Conservation (phyloP, 768 basidiomycete species). For the Zangia roseola region DNA sequence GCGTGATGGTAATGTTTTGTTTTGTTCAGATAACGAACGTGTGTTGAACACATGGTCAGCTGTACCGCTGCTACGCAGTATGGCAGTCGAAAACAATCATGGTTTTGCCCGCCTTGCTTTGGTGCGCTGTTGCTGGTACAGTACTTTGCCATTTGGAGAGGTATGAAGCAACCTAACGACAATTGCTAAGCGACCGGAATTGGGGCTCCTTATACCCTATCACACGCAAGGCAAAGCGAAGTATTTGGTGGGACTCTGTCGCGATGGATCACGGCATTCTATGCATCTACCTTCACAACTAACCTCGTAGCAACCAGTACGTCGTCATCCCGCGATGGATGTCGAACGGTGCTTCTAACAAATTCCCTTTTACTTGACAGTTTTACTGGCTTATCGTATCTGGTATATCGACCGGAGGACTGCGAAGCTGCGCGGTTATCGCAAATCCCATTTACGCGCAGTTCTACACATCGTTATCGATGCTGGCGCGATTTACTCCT, state of each 20-base stretch:
- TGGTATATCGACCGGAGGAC: conserved; percentile 4
- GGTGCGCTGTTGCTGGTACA: conserved; percentile 24
- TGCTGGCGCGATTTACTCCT: conserved; percentile 7
- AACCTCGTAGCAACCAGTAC: conserved; percentile 11
- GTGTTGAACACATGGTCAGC: background rate
- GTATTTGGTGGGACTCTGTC: conserved; percentile 4
- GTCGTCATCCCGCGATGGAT: background rate
- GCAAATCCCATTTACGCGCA: background rate
- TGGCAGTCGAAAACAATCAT: conserved; percentile 26
- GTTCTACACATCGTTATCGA: conserved; percentile 1
- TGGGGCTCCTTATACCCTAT: too few species aligned
- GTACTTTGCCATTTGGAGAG: background rate
- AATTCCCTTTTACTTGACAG: background rate
- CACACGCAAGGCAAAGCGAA: too few species aligned
- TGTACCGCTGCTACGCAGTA: conserved; percentile 24
- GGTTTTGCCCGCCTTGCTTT: conserved; percentile 22
- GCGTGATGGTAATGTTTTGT: conserved; percentile 19
- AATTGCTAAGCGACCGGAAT: conserved; percentile 7
- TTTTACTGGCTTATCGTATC: conserved; percentile 2
- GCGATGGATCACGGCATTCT: conserved; percentile 8
- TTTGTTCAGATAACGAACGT: background rate
- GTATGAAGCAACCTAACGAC: background rate
- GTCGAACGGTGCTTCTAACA: background rate
- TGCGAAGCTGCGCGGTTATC: background rate
- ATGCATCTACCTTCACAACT: conserved; percentile 1